These are phyloP conservation scores for Cordia subcordata DNA, from an alignment of 257 asterid species.

Conservation along the genomic window DNA sequence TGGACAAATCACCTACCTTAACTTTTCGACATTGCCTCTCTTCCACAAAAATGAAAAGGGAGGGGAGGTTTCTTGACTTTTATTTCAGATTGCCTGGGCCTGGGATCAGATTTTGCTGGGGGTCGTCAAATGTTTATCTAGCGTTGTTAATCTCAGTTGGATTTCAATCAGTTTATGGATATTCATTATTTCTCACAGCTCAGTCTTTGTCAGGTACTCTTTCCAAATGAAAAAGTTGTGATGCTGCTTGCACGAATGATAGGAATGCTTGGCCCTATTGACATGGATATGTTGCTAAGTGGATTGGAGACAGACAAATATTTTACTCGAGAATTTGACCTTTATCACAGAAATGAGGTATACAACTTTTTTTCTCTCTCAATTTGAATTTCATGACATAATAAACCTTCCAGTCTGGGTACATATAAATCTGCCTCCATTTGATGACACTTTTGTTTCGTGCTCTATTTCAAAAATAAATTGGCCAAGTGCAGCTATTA, in stretches of 20 bases:
- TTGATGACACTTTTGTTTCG: no score
- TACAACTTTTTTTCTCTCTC: constrained; percentile 12
- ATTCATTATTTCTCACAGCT: constrained; percentile 1
- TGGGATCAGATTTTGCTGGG: no score
- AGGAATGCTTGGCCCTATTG: constrained; percentile 67
- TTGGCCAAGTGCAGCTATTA: no score
- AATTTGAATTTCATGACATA: not conserved
- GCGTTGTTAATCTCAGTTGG: not conserved
- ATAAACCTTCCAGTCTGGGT: no score
- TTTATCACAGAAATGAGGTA: constrained; percentile 66
- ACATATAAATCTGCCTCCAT: no score
- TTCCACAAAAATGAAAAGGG: no score
- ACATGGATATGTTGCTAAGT: constrained; percentile 52
- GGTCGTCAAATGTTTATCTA: no score
- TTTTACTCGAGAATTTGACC: constrained; percentile 73
- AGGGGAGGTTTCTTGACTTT: no score
- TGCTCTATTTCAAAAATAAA: no score
- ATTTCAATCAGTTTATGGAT: not conserved
- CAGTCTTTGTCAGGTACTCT: constrained; percentile 63
- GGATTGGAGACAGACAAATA: constrained; percentile 80
- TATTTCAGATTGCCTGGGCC: no score
- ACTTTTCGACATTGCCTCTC: no score
- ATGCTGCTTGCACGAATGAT: constrained; percentile 71
- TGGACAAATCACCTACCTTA: no score
- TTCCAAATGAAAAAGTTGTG: constrained; percentile 71